Evolutionary conservation across 129 eudicot species (phyloP).

Genomic region (Lonicera japonica): DNA sequence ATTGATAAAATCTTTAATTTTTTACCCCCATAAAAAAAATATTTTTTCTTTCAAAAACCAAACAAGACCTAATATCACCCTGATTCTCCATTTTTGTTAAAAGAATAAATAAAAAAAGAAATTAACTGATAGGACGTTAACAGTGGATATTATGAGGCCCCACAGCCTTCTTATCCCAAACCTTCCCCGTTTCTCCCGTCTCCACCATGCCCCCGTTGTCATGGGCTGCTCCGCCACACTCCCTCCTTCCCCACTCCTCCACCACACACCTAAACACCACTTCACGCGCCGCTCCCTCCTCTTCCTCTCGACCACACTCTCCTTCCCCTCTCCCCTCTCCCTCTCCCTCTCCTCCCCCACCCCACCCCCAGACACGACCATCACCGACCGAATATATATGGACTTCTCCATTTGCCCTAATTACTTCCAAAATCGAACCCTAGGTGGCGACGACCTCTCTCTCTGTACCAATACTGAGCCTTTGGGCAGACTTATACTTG

Average conservation of each 20-base stretch:
- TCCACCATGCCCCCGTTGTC: conserved; percentile 47
- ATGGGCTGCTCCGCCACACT: conserved; percentile 40
- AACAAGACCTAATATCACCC: too few relatives aligned
- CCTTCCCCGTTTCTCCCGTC: conserved; percentile 3
- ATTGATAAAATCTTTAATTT: too few relatives aligned
- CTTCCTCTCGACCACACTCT: conserved; percentile 47
- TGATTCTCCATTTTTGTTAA: too few relatives aligned
- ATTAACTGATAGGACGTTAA: too few relatives aligned
- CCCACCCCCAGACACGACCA: conserved; percentile 65
- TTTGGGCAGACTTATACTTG: conserved; percentile 69
- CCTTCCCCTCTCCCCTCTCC: conserved; percentile 30
- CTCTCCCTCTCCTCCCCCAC: conserved; percentile 29
- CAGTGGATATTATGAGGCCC: too few relatives aligned
- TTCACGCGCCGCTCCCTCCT: conserved; percentile 64
- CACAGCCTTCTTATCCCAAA: too few relatives aligned
- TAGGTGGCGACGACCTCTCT: conserved; percentile 56
- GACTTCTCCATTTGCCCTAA: conserved; percentile 80
- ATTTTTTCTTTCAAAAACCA: too few relatives aligned
- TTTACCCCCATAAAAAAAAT: too few relatives aligned
- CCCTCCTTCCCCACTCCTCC: conserved; percentile 27
- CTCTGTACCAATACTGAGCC: conserved; percentile 64
- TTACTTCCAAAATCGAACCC: conserved; percentile 64
- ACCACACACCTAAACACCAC: conserved; percentile 5
- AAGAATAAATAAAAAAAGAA: too few relatives aligned
- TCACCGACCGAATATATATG: conserved; percentile 81